Conservation (phyloP, 2,329 filamentous ascomycete species). For the Epichloe uncinata region DNA sequence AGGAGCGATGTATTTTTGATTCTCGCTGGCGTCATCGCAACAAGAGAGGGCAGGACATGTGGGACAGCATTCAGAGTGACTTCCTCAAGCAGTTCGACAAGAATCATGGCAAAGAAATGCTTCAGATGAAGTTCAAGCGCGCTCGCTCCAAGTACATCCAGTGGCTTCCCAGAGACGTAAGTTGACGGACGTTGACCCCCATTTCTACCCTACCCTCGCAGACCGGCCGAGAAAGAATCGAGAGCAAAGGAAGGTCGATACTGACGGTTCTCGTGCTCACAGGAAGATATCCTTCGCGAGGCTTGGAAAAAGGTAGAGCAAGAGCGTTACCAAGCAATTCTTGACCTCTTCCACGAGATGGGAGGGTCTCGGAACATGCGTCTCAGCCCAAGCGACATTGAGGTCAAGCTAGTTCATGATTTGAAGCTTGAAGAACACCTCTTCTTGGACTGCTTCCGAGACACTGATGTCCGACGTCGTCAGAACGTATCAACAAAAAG, state of each 20-base stretch:
- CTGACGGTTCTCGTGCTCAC: background rate
- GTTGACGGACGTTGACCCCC: slow-evolving; percentile 11
- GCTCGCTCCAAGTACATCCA: slow-evolving; percentile 33
- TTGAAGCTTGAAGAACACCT: slow-evolving; percentile 25
- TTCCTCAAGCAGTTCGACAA: slow-evolving; percentile 24
- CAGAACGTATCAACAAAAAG: slow-evolving; percentile 24
- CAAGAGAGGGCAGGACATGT: slow-evolving; percentile 44
- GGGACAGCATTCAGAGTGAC: slow-evolving; percentile 36
- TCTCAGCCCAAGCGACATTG: slow-evolving; percentile 36
- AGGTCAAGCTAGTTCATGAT: slow-evolving; percentile 34
- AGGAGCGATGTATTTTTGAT: slow-evolving; percentile 36
- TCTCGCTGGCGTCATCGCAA: slow-evolving; percentile 31
- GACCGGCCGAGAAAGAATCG: background rate
- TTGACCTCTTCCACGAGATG: slow-evolving; percentile 32
- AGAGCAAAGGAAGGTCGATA: background rate
- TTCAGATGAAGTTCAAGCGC: slow-evolving; percentile 44
- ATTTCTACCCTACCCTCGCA: background rate
- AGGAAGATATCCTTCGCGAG: slow-evolving; percentile 28
- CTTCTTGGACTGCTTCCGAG: slow-evolving; percentile 25
- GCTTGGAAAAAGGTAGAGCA: slow-evolving; percentile 29
- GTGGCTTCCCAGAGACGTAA: slow-evolving; percentile 38
- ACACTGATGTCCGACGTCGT: slow-evolving; percentile 25
- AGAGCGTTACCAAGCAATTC: slow-evolving; percentile 28
- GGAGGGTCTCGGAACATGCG: slow-evolving; percentile 35
- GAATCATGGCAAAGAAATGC: slow-evolving; percentile 31